These are phyloP conservation scores for Rhizophagus clarus DNA, from an alignment of 192 early-diverging fungal genomes.

Conservation along the genomic window DNA sequence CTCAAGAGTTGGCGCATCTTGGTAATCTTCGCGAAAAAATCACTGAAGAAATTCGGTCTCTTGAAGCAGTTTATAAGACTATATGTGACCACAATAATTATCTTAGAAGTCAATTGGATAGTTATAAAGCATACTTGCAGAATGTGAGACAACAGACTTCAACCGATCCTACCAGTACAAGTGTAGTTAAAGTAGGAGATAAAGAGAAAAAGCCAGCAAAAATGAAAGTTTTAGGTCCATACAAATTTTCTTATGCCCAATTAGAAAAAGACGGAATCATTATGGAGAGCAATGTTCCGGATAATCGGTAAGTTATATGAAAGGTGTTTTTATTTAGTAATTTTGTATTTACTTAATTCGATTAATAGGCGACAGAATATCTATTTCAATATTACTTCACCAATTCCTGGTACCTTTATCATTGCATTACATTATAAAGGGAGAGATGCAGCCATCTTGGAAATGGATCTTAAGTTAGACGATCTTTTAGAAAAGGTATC, in stretches of 20 bases:
- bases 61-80: slow-evolving; percentile 88
- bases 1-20: slow-evolving; percentile 86
- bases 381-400: slow-evolving; percentile 87
- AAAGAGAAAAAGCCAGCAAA: slow-evolving; percentile 50
- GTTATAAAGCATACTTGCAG: slow-evolving; percentile 92
- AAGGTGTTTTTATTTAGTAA: not conserved
- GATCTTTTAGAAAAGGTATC: slow-evolving; percentile 75
- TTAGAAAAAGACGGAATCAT: slow-evolving; percentile 94
- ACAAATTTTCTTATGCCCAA: slow-evolving; percentile 81
- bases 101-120: slow-evolving; percentile 83
- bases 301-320: slow-evolving; percentile 66
- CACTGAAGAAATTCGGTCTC: slow-evolving; percentile 72
- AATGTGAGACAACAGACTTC: slow-evolving; percentile 88
- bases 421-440: slow-evolving; percentile 91
- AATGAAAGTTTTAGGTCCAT: slow-evolving; percentile 65
- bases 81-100: slow-evolving; percentile 96
- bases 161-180: slow-evolving; percentile 36
- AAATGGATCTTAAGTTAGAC: slow-evolving; percentile 94
- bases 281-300: slow-evolving; percentile 87
- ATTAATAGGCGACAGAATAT: slow-evolving; percentile 70
- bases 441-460: slow-evolving; percentile 88
- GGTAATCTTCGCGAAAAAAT: slow-evolving; percentile 90
- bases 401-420: slow-evolving; percentile 86
- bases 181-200: slow-evolving; percentile 65
- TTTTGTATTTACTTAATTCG: slow-evolving; percentile 6